Evolutionary conservation across 2,329 filamentous ascomycete genomes (phyloP), one percentile per base, ranked within the genome.

Genomic region (Colletotrichum tabaci): DNA sequence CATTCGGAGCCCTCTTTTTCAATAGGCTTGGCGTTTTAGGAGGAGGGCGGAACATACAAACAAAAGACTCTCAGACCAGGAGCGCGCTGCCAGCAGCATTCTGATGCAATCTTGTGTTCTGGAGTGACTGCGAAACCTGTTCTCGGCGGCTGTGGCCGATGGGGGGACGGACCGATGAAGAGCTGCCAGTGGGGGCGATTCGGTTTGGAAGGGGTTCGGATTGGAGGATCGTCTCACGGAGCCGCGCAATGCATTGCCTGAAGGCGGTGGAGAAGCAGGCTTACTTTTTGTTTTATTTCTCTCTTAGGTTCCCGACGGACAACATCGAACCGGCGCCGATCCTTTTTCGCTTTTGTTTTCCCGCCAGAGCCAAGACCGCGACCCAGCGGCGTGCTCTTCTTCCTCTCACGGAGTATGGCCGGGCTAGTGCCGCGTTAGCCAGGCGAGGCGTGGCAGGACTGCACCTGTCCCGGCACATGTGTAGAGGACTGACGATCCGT

Each of bases 1-100:
- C 35, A 63, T 53, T 63, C 61, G 61, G 49, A 53, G 49, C 61
- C 61, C 61, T 63, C 61, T 63, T 42, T 53, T 21, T 53, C 53
- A 49, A 63, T 44, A 63, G 61, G 61, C 49, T 63, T 53, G 61
- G 61, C 61, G 61, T 63, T 30, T 63, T 53, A 44, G 47, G 47
- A 60, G 13, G 40, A 55, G 49, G 61, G 40, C 23, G 61, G 21
- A 53, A 63, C 44, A 52, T 49, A 63, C 23, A 15, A 42, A 63
- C 7, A 63, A 8, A 9, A 61, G 16, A 52, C 35, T 53, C 47
- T 42, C 49, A 53, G 30, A 44, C 5, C n/a, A 13, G 13, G 6
- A 16, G 38, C 3, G 9, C 23, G 13, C 35, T 55, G 30, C 53
- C 21, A n/a, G 23, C 35, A 3, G 9, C 12, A 12, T 49, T 8